A percentile compares a stretch with the other conserved stretches of the same genome.
These are phyloP conservation scores for Lactifluus volemus DNA, from an alignment of 768 basidiomycete genomes.

Conservation along the genomic window DNA sequence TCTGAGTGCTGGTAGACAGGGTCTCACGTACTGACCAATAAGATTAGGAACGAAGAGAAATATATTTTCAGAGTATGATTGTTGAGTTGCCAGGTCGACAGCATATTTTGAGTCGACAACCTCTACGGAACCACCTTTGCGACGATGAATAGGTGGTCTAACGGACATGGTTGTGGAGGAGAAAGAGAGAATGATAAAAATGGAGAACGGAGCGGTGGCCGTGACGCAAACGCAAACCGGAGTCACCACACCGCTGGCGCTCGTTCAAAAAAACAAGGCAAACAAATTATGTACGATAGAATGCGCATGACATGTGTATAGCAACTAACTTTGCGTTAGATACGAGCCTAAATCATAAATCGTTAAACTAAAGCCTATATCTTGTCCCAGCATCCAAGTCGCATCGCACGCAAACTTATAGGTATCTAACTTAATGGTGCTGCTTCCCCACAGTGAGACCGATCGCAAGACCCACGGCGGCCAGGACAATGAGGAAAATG, in stretches of 20 bases:
- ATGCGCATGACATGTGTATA: not conserved
- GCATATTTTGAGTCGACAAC: slow-evolving; percentile 79
- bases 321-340: not conserved
- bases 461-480: slow-evolving; percentile 51
- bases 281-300: slow-evolving; percentile 1
- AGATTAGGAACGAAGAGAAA: slow-evolving; percentile 96
- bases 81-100: slow-evolving; percentile 79
- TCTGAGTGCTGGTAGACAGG: not conserved
- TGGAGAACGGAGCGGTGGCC: too few species aligned
- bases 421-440: slow-evolving; percentile 1
- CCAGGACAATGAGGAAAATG: slow-evolving; percentile 44
- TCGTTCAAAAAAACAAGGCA: not conserved
- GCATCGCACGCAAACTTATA: not conserved
- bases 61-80: slow-evolving; percentile 88
- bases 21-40: slow-evolving; percentile 53
- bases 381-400: not conserved
- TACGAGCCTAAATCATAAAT: slow-evolving; percentile 10
- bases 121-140: slow-evolving; percentile 50
- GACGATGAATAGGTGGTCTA: slow-evolving; percentile 22
- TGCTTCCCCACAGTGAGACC: slow-evolving; percentile 31
- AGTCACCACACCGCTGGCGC: too few species aligned
- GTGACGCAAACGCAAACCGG: not conserved
- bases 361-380: not conserved
- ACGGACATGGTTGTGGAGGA: slow-evolving; percentile 1
- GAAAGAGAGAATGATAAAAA: not conserved